Percentiles rank a stretch among this genome's conserved stretches.
Evolutionary conservation across 2,329 filamentous ascomycete genomes (phyloP).

Genomic region (Diaporthe helianthi): DNA sequence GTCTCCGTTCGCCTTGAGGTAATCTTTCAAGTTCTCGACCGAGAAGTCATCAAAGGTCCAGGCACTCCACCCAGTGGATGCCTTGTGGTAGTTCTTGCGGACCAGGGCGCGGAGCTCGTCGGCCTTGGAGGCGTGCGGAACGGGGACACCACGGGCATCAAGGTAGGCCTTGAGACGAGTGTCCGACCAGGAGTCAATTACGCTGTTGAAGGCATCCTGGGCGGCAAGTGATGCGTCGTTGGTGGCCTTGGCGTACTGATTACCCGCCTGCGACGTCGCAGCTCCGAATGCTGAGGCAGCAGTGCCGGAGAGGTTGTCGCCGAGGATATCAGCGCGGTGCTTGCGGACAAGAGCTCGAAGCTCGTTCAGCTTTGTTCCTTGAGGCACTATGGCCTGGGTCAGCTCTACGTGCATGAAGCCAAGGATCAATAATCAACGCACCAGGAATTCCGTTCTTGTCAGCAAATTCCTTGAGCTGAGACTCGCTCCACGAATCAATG

Average conservation of each 20-base stretch:
- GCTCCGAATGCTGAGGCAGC: conserved; percentile 70
- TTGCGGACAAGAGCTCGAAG: conserved; percentile 89
- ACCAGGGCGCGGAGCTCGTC: conserved; percentile 78
- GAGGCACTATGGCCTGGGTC: conserved; percentile 69
- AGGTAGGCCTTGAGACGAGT: conserved; percentile 80
- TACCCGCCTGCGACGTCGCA: conserved; percentile 77
- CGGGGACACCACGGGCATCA: conserved; percentile 77
- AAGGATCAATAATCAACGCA: conserved; percentile 37
- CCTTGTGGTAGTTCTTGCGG: conserved; percentile 76
- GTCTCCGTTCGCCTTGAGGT: conserved; percentile 60
- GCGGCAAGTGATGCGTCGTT: conserved; percentile 68
- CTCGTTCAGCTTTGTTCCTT: conserved; percentile 90
- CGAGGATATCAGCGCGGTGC: conserved; percentile 75
- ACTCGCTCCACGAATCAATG: conserved; percentile 89
- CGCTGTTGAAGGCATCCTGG: conserved; percentile 71
- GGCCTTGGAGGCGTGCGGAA: conserved; percentile 73
- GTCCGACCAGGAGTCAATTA: conserved; percentile 72
- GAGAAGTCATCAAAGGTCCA: conserved; percentile 85
- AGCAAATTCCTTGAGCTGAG: conserved; percentile 87
- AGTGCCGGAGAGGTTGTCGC: conserved; percentile 66
- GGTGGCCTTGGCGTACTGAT: conserved; percentile 79
- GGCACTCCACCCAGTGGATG: conserved; percentile 69
- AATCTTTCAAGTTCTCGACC: conserved; percentile 71
- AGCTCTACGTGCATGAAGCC: conserved; percentile 16
- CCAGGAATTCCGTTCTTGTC: conserved; percentile 83